These are phyloP conservation scores for Tympanopsis confertula DNA, from an alignment of 2,329 filamentous ascomycete genomes.

Conservation along the genomic window DNA sequence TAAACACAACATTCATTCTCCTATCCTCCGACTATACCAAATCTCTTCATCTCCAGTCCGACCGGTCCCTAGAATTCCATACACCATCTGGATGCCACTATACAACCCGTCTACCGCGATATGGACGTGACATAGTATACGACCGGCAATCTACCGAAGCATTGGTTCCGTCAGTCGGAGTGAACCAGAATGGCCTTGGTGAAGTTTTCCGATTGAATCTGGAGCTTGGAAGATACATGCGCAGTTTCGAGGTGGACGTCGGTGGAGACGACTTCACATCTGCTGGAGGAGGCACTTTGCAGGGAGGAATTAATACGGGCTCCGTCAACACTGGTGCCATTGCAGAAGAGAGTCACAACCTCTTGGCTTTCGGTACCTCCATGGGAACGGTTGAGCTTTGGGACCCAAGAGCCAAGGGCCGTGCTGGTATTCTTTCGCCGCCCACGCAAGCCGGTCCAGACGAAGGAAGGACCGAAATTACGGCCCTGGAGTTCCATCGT, in stretches of 20 bases:
- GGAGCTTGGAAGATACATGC: constrained; percentile 57
- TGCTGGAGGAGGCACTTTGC: neutral
- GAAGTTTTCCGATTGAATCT: constrained; percentile 57
- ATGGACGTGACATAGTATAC: constrained; percentile 54
- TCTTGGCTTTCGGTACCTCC: constrained; percentile 56
- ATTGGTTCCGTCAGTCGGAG: constrained; percentile 52
- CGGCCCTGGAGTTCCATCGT: constrained; percentile 50
- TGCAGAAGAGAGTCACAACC: constrained; percentile 52
- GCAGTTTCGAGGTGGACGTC: constrained; percentile 48
- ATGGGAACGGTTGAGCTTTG: constrained; percentile 59
- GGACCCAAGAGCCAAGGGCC: constrained; percentile 50
- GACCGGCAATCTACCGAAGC: constrained; percentile 49
- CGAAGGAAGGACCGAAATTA: constrained; percentile 12
- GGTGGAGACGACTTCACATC: constrained; percentile 29
- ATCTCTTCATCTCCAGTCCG: constrained; percentile 56
- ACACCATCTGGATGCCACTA: constrained; percentile 53
- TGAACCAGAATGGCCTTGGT: constrained; percentile 10
- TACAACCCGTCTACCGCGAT: constrained; percentile 49
- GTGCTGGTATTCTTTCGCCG: constrained; percentile 41
- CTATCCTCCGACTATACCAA: constrained; percentile 58
- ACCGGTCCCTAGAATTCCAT: constrained; percentile 58
- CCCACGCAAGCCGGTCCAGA: neutral
- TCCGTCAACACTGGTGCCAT: constrained; percentile 53
- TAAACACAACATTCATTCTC: constrained; percentile 57
- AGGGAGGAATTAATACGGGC: constrained; percentile 34